Evolutionary conservation across 2,329 filamentous ascomycete species (phyloP).

Genomic region (Arthroderma sp.): DNA sequence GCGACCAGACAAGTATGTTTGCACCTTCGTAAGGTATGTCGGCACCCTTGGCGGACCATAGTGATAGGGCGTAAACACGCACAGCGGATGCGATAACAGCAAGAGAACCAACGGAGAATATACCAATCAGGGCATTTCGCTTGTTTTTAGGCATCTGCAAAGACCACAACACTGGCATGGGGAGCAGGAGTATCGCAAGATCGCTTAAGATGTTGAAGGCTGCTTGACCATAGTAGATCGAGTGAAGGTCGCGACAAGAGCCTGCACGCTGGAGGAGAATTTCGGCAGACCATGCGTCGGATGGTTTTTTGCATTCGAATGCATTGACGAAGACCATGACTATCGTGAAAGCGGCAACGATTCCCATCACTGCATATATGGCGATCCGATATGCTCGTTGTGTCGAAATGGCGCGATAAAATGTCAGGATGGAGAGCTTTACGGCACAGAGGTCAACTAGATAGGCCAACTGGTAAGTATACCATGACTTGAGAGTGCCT

Average conservation of each 20-base stretch:
- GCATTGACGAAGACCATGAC: conserved; percentile 20
- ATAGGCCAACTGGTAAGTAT: conserved; percentile 21
- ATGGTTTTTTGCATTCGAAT: conserved; percentile 15
- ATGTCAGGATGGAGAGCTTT: conserved; percentile 31
- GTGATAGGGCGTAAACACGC: conserved; percentile 15
- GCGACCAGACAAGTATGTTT: conserved; percentile 12
- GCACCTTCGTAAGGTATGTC: conserved; percentile 2
- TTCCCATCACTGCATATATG: conserved; percentile 16
- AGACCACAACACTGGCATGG: conserved; percentile 20
- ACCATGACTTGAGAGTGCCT: too few relatives aligned
- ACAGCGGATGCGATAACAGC: conserved; percentile 17
- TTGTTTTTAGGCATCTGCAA: conserved; percentile 22
- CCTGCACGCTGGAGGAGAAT: conserved; percentile 1
- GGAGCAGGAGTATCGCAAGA: conserved; percentile 22
- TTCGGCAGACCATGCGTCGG: conserved; percentile 3
- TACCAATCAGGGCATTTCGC: conserved; percentile 18
- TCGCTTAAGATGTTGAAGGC: conserved; percentile 22
- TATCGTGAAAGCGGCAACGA: conserved; percentile 15
- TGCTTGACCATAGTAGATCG: conserved; percentile 10
- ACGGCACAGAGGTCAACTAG: conserved; percentile 24
- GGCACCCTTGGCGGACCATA: not conserved
- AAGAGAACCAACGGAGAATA: conserved; percentile 18
- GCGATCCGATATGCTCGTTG: conserved; percentile 13
- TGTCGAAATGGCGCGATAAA: conserved; percentile 29
- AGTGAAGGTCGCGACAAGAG: conserved; percentile 4